phyloP scores from a whole-genome alignment of 768 basidiomycete genomes.

The Cystofilobasidium ferigula region DNA sequence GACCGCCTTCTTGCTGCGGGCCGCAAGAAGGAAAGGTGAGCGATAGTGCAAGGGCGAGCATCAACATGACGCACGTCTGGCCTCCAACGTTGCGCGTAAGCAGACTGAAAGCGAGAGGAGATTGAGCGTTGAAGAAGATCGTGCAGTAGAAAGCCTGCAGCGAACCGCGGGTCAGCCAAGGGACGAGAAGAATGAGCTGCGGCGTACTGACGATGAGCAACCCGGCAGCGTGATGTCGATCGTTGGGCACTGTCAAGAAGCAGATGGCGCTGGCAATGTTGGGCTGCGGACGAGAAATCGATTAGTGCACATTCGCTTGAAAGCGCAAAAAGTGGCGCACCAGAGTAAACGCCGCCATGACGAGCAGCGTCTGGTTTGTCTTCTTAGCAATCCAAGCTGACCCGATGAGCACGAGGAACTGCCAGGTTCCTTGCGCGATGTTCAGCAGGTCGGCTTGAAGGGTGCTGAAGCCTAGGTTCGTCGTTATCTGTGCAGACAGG shows the following conservation, averaged over 20 bases:
- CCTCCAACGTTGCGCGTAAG: constrained; percentile 29
- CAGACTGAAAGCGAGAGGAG: constrained; percentile 26
- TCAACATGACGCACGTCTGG: background rate
- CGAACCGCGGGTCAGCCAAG: background rate
- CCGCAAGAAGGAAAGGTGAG: background rate
- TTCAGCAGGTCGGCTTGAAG: constrained; percentile 49
- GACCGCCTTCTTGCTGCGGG: constrained; percentile 45
- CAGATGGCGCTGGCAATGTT: constrained; percentile 47
- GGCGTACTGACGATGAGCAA: background rate
- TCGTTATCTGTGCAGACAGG: too few relatives aligned
- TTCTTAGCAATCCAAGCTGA: constrained; percentile 43
- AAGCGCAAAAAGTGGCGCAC: background rate
- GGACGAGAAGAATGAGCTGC: too few relatives aligned
- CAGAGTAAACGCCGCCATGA: constrained; percentile 38
- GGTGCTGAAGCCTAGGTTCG: constrained; percentile 41
- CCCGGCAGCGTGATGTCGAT: constrained; percentile 41
- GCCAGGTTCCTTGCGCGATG: constrained; percentile 36
- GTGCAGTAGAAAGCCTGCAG: constrained; percentile 38
- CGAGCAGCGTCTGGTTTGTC: constrained; percentile 44
- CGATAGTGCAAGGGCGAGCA: background rate
- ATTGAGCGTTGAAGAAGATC: constrained; percentile 25
- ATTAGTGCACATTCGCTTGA: too few relatives aligned
- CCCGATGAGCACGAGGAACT: constrained; percentile 44
- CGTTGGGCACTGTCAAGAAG: constrained; percentile 44
- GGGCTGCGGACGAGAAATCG: constrained; percentile 32